Percentiles rank a stretch among this genome's conserved stretches.
Evolutionary conservation across 176 grass and related monocot species (phyloP).

Genomic region (Tillandsia fasciculata): DNA sequence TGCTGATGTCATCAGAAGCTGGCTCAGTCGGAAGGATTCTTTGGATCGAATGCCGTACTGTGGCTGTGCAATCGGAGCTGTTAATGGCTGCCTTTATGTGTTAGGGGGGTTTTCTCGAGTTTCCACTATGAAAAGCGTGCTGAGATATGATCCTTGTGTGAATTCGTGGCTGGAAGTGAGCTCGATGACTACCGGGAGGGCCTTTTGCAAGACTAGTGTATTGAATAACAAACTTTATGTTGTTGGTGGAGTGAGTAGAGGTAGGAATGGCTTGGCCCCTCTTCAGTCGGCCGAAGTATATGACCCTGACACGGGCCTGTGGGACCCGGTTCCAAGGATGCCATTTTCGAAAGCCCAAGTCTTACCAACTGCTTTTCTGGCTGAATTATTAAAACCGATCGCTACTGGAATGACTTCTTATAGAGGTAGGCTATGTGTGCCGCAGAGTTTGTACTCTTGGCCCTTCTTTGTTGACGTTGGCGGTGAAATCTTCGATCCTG

Average conservation of each 20-base stretch:
- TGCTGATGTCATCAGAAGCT: conserved; percentile 44
- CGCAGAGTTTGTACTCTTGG: conserved; percentile 77
- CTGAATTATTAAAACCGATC: conserved; percentile 64
- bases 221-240: conserved; percentile 78
- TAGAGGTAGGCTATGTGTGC: conserved; percentile 60
- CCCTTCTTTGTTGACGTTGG: conserved; percentile 67
- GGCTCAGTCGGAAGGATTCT: conserved; percentile 38
- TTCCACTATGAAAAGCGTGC: conserved; percentile 41
- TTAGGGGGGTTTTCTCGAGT: conserved; percentile 55
- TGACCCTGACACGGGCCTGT: conserved; percentile 47
- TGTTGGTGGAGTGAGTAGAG: conserved; percentile 57
- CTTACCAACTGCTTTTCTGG: conserved; percentile 47
- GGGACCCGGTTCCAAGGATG: conserved; percentile 54
- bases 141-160: conserved; percentile 53
- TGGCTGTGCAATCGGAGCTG: conserved; percentile 34
- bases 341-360: conserved; percentile 47
- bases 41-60: conserved; percentile 33
- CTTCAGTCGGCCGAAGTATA: conserved; percentile 71
- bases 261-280: conserved; percentile 33
- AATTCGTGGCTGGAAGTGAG: conserved; percentile 65
- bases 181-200: conserved; percentile 49
- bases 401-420: conserved; percentile 52
- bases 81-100: conserved; percentile 55
- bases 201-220: conserved; percentile 58
- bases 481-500: conserved; percentile 65